Conservation (phyloP, 2,329 filamentous ascomycete species). For the Ophiostoma montium region DNA sequence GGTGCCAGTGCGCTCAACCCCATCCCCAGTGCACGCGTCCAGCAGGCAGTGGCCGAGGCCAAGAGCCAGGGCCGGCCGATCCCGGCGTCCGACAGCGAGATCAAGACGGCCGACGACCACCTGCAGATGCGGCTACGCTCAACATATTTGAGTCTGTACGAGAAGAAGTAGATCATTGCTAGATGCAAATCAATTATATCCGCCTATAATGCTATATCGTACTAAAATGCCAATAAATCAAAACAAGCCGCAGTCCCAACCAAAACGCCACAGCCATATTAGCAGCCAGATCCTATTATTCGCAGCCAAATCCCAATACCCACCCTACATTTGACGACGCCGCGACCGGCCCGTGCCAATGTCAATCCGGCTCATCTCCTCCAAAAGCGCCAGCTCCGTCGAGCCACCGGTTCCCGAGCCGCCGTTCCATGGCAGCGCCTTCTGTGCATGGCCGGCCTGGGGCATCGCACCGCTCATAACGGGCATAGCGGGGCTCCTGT, state of each 20-base stretch:
- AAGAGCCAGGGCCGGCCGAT: conserved; percentile 3
- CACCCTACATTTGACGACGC: conserved; percentile 23
- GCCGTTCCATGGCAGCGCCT: conserved; percentile 8
- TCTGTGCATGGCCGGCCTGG: neutral
- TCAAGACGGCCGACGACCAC: conserved; percentile 51
- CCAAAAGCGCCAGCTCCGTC: conserved; percentile 46
- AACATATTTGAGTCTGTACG: conserved; percentile 43
- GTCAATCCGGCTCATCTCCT: conserved; percentile 57
- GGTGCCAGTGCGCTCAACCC: conserved; percentile 36
- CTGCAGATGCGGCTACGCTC: conserved; percentile 45
- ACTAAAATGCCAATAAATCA: neutral
- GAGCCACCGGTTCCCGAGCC: conserved; percentile 18
- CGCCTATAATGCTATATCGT: too few species aligned
- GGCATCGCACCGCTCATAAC: conserved; percentile 21
- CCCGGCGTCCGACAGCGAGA: conserved; percentile 24
- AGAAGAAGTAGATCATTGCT: conserved; percentile 9
- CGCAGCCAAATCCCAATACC: neutral
- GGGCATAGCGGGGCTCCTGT: conserved; percentile 17
- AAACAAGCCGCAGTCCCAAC: neutral
- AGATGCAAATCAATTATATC: neutral
- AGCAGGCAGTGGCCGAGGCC: conserved; percentile 18
- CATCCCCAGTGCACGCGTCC: conserved; percentile 46
- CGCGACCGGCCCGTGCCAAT: conserved; percentile 46
- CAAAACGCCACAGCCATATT: neutral
- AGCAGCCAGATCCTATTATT: neutral